Conservation (phyloP, 2,329 filamentous ascomycete species). For the Zymoseptoria pseudotritici region DNA sequence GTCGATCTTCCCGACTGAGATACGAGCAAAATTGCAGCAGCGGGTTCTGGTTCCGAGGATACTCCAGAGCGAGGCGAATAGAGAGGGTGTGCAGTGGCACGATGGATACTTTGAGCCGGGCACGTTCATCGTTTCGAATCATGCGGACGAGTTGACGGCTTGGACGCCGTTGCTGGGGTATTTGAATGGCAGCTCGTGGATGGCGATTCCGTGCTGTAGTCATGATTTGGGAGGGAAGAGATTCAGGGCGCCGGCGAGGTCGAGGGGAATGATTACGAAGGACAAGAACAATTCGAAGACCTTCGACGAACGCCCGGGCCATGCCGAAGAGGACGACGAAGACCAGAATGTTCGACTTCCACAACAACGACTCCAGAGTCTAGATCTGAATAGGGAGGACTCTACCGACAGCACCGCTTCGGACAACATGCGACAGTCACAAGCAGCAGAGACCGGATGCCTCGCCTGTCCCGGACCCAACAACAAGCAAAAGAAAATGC, state of each 20-base stretch:
- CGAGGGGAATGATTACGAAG: neutral
- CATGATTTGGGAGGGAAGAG: slow-evolving; percentile 70
- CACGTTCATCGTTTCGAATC: slow-evolving; percentile 94
- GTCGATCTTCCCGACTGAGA: slow-evolving; percentile 55
- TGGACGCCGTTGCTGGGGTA: slow-evolving; percentile 89
- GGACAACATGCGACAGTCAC: slow-evolving; percentile 5
- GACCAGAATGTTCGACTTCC: slow-evolving; percentile 10
- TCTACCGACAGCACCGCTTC: neutral
- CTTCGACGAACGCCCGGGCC: too few relatives aligned
- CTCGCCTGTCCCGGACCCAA: too few relatives aligned
- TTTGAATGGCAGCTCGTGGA: slow-evolving; percentile 69
- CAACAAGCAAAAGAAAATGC: slow-evolving; percentile 30
- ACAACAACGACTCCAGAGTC: slow-evolving; percentile 13
- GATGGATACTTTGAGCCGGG: slow-evolving; percentile 58
- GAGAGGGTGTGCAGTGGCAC: slow-evolving; percentile 27
- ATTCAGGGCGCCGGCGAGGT: slow-evolving; percentile 53
- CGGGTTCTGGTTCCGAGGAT: slow-evolving; percentile 53
- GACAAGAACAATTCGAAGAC: neutral
- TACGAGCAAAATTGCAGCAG: slow-evolving; percentile 49
- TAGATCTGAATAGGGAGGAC: neutral
- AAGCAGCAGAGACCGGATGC: slow-evolving; percentile 30
- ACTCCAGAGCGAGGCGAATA: slow-evolving; percentile 18
- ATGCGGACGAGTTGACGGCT: slow-evolving; percentile 89
- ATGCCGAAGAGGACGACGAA: neutral
- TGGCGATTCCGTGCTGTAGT: slow-evolving; percentile 93